Evolutionary conservation across 495 filamentous ascomycete genomes (phyloP).

Genomic region (Aspergillus baeticus): DNA sequence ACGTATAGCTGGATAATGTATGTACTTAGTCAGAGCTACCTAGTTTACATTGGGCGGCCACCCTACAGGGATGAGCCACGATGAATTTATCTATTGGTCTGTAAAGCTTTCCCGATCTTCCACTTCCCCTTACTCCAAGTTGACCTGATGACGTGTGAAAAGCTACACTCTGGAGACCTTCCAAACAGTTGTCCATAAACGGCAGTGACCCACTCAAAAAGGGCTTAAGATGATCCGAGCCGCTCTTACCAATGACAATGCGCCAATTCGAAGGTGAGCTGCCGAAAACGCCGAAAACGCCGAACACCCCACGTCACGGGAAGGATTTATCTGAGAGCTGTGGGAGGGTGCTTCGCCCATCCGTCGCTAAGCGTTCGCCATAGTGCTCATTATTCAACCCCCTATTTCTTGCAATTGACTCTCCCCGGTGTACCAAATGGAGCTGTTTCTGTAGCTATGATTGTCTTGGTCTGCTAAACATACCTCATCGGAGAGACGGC

Average conservation of each 20-base stretch:
- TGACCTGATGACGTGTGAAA: no score
- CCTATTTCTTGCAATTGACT: conserved; percentile 5
- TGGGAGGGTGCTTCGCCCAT: not conserved
- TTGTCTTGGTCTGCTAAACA: conserved; percentile 23
- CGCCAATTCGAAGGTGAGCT: conserved; percentile 21
- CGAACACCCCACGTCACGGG: conserved; percentile 36
- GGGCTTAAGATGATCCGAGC: conserved; percentile 23
- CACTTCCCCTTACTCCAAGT: not conserved
- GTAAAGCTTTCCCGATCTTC: not conserved
- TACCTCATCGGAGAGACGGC: conserved; percentile 26
- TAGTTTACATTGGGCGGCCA: conserved; percentile 21
- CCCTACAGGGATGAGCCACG: conserved; percentile 11
- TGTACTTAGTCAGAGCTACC: conserved; percentile 39
- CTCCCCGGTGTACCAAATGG: conserved; percentile 10
- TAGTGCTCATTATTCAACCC: not conserved
- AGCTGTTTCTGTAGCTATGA: conserved; percentile 24
- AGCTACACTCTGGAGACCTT: not conserved
- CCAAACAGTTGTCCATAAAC: conserved; percentile 19
- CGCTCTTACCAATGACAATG: conserved; percentile 31
- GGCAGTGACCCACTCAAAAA: conserved; percentile 14
- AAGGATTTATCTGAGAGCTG: conserved; percentile 11
- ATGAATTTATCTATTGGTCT: conserved; percentile 15
- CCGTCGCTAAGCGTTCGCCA: not conserved
- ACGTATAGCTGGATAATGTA: conserved; percentile 47
- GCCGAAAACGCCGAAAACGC: conserved; percentile 42